Conservation (phyloP, 495 filamentous ascomycete species). For the Penicillium silybi region DNA sequence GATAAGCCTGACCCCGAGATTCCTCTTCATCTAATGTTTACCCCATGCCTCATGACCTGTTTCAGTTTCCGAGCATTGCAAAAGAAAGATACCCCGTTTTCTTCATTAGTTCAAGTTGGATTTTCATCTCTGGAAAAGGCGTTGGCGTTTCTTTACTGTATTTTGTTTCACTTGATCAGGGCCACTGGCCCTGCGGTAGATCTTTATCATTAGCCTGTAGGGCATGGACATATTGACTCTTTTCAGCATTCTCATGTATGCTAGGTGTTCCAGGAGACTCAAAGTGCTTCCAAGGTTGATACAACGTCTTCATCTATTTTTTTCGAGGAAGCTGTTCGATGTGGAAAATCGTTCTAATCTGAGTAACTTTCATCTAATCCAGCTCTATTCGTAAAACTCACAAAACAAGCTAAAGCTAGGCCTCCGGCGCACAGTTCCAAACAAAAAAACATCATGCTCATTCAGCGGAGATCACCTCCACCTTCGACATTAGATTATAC, state of each 20-base stretch:
- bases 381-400: background rate
- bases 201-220: too few species aligned
- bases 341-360: background rate
- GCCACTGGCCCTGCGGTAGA: too few species aligned
- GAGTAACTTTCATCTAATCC: background rate
- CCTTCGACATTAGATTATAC: conserved; percentile 26
- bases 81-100: conserved; percentile 15
- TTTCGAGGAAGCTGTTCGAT: background rate
- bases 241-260: too few species aligned
- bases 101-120: background rate
- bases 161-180: background rate
- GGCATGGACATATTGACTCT: too few species aligned
- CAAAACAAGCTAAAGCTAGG: background rate
- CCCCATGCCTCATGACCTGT: background rate
- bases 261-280: too few species aligned
- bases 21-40: background rate
- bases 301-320: background rate
- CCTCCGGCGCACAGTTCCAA: background rate
- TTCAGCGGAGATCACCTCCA: conserved; percentile 5
- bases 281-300: too few species aligned
- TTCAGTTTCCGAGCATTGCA: conserved; percentile 2
- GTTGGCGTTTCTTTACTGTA: background rate
- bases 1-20: background rate
- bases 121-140: background rate
- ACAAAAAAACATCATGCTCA: conserved; percentile 4